Conservation (phyloP, 1,284 basidiomycete genomes). For the Trichosporon ovoides region DNA sequence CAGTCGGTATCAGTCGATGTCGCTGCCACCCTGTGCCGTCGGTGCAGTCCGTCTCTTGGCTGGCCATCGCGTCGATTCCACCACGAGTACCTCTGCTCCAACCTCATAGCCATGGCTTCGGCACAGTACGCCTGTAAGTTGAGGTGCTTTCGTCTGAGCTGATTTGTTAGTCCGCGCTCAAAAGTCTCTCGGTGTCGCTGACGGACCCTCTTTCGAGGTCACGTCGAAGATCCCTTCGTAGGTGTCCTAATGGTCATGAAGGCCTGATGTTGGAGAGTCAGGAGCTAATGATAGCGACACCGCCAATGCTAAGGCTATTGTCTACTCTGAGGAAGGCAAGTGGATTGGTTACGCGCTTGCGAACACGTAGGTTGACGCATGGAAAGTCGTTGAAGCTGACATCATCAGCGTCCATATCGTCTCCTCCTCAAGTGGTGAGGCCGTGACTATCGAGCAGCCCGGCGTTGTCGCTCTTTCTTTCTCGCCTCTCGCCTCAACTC, state of each 20-base stretch:
- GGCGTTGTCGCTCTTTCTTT: conserved; percentile 80
- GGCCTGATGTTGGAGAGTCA: not conserved
- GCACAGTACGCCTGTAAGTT: conserved; percentile 62
- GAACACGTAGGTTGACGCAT: conserved; percentile 55
- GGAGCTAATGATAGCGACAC: conserved; percentile 57
- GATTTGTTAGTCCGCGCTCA: conserved; percentile 71
- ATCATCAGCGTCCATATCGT: conserved; percentile 36
- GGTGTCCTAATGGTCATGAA: conserved; percentile 17
- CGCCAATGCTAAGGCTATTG: conserved; percentile 59
- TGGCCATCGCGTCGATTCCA: not conserved
- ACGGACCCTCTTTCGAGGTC: conserved; percentile 70
- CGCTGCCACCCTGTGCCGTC: not conserved
- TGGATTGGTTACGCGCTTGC: conserved; percentile 79
- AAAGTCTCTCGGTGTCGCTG: conserved; percentile 82
- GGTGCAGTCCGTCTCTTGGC: not conserved
- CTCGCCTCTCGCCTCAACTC: conserved; percentile 84
- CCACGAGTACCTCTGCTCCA: conserved; percentile 2
- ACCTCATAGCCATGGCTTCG: conserved; percentile 20
- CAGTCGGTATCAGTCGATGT: not conserved
- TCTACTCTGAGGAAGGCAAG: conserved; percentile 82
- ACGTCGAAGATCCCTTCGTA: conserved; percentile 61
- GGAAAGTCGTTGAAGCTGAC: conserved; percentile 10
- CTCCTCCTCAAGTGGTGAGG: conserved; percentile 27
- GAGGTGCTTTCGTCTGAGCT: not conserved
- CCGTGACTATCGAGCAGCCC: conserved; percentile 50